Conservation (phyloP, 2,329 filamentous ascomycete genomes). For the Paracorniculantispora psalliotae region DNA sequence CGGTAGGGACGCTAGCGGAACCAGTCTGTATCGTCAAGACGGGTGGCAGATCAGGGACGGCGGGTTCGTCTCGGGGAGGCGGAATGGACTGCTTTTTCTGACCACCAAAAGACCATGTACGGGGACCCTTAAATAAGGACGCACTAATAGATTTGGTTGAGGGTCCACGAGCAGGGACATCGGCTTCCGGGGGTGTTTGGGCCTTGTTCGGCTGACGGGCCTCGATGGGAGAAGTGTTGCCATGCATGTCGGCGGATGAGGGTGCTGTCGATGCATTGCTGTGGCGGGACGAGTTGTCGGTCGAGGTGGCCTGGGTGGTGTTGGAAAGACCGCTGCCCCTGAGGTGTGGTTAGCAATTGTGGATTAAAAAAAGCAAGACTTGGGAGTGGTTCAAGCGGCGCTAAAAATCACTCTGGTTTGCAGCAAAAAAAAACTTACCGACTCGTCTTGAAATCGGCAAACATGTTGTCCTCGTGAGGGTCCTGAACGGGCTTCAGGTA, state of each 20-base stretch:
- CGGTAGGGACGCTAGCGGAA: slow-evolving; percentile 2
- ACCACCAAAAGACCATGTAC: slow-evolving; percentile 56
- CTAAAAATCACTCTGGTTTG: slow-evolving; percentile 12
- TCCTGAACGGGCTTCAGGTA: slow-evolving; percentile 34
- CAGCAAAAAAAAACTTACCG: slow-evolving; percentile 45
- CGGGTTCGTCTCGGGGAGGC: slow-evolving; percentile 24
- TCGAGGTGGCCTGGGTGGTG: slow-evolving; percentile 55
- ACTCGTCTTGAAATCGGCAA: slow-evolving; percentile 49
- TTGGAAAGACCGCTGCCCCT: slow-evolving; percentile 58
- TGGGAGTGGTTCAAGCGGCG: not conserved
- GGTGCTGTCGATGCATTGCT: slow-evolving; percentile 59
- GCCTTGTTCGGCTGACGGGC: slow-evolving; percentile 32
- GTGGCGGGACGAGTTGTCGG: slow-evolving; percentile 57
- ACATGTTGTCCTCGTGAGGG: slow-evolving; percentile 51
- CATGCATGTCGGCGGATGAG: slow-evolving; percentile 45
- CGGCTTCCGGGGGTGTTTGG: slow-evolving; percentile 31
- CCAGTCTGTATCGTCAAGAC: slow-evolving; percentile 27
- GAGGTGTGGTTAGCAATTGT: slow-evolving; percentile 19
- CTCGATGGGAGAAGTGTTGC: slow-evolving; percentile 22
- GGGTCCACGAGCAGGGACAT: slow-evolving; percentile 9
- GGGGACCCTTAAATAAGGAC: slow-evolving; percentile 51
- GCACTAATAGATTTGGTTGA: slow-evolving; percentile 43
- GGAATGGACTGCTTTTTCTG: slow-evolving; percentile 43
- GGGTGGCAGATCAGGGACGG: slow-evolving; percentile 33
- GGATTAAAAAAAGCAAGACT: slow-evolving; percentile 10